A percentile compares a stretch with the other conserved stretches of the same genome.
These are phyloP conservation scores for Boletus reticulatus DNA, from an alignment of 768 basidiomycete species.

Conservation along the genomic window DNA sequence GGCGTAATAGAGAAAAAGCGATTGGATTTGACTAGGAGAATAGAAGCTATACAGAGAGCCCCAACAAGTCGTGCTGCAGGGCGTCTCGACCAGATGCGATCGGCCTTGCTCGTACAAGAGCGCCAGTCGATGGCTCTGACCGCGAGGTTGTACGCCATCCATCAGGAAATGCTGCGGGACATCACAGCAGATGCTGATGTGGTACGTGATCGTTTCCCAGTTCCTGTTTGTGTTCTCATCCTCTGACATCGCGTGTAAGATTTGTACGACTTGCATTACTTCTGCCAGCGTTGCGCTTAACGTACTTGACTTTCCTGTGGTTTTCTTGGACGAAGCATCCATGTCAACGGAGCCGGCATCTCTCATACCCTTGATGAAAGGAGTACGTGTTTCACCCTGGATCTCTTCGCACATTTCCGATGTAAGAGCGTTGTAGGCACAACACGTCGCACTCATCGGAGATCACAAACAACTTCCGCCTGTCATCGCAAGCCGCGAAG, in stretches of 20 bases:
- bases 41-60: constrained; percentile 17
- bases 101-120: constrained; percentile 24
- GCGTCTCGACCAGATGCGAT: constrained; percentile 32
- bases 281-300: constrained; percentile 64
- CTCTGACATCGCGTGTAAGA: constrained; percentile 38
- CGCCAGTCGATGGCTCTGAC: constrained; percentile 33
- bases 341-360: constrained; percentile 96
- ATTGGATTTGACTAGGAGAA: constrained; percentile 25
- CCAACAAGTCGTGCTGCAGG: constrained; percentile 13
- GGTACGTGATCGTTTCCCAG: constrained; percentile 41
- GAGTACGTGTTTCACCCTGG: constrained; percentile 52
- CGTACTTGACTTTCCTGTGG: constrained; percentile 85
- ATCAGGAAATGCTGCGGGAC: constrained; percentile 63
- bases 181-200: constrained; percentile 69
- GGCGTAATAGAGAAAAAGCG: constrained; percentile 28
- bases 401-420: constrained; percentile 7
- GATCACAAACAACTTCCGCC: constrained; percentile 96
- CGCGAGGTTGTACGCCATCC: constrained; percentile 49
- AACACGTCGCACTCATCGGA: constrained; percentile 87
- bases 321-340: constrained; percentile 92
- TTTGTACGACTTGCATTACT: constrained; percentile 87
- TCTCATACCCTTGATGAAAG: constrained; percentile 91
- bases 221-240: background rate
- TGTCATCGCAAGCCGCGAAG: constrained; percentile 76
- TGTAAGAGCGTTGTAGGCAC: constrained; percentile 47